Base-by-base conservation (phyloP, 257 asterid genomes). In the Linaria vulgaris region DNA sequence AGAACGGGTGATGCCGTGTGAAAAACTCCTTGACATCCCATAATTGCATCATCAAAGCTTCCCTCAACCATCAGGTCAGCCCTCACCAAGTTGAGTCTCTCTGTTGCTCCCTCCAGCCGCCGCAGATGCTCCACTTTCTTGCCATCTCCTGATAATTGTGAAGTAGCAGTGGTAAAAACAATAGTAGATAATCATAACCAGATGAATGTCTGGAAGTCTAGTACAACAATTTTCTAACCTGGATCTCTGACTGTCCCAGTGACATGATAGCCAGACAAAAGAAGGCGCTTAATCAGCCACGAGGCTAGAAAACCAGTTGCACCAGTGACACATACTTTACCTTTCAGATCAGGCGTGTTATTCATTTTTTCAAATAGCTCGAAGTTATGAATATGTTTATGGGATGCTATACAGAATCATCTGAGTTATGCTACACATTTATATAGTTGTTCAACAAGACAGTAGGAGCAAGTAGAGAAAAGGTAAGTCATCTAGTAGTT, bases 1-100 rank as follows among this genome's bases (percentile, higher is more conserved):
- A 84, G 62, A 41, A 92, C 97, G 2, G 99, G 97, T n/a, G 97
- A 92, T 30, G 99, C 99, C 9, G 96, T 85, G 79, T 92, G 99
- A 57, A 92, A 92, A 65, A 90, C 96, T 13, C 95, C 99, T 14
- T 72, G 67, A 57, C 96, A 92, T 0, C 96, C 97, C 71, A 70
- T 66, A 20, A 92, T 60, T 9, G 97, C 88, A 19, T 70, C 79
- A 39, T 92, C 94, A 49, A 91, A 92, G 83, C 99, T 92, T 25
- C 97, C 92, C 10, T 87, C 95, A 17, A 63, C 79, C 72, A 80
- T 69, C 5, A 92, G 79, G 43, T 92, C 91, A 9, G 78, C 97
- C 68, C 37, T 85, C 59, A 78, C 78, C 16, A 94, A 76, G 14
- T 37, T 63, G 16, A 94, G 95, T 27, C 95, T 82, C 80, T 90